These are phyloP conservation scores for Lactarius tabidus DNA, from an alignment of 768 basidiomycete genomes.

Conservation along the genomic window DNA sequence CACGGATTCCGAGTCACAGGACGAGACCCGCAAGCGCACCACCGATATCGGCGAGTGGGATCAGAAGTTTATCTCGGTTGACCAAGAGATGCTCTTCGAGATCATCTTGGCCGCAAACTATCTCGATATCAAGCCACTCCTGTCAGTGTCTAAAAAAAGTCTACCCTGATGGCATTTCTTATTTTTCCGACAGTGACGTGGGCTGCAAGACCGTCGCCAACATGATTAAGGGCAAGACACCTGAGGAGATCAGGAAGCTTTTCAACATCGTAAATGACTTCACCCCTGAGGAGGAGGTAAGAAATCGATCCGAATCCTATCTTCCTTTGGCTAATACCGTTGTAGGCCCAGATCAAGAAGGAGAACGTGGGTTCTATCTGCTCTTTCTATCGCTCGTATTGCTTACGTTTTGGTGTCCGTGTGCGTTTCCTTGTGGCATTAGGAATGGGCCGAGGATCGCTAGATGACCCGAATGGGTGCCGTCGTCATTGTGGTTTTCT, in stretches of 20 bases:
- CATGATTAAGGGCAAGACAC: constrained; percentile 99
- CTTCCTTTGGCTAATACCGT: neutral
- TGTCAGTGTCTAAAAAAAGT: constrained; percentile 45
- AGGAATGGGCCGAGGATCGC: constrained; percentile 95
- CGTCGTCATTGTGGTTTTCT: constrained; percentile 17
- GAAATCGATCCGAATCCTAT: constrained; percentile 9
- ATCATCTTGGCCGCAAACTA: constrained; percentile 99
- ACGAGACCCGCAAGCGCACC: constrained; percentile 96
- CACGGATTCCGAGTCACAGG: constrained; percentile 74
- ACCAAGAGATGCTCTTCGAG: constrained; percentile 99
- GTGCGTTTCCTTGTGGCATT: constrained; percentile 18
- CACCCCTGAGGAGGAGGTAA: constrained; percentile 97
- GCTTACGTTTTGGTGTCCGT: constrained; percentile 1
- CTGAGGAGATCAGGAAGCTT: constrained; percentile 97
- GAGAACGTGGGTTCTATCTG: constrained; percentile 73
- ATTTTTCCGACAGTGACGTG: constrained; percentile 61
- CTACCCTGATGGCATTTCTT: constrained; percentile 3
- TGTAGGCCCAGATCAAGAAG: constrained; percentile 95
- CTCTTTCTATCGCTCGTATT: neutral
- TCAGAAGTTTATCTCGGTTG: constrained; percentile 96
- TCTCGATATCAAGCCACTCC: constrained; percentile 96
- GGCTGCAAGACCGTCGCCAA: constrained; percentile 99
- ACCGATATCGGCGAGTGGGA: constrained; percentile 99
- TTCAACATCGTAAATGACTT: constrained; percentile 99
- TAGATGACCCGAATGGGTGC: constrained; percentile 33